Conservation (phyloP, 208 protist species). For the Trypanosoma boissoni region DNA sequence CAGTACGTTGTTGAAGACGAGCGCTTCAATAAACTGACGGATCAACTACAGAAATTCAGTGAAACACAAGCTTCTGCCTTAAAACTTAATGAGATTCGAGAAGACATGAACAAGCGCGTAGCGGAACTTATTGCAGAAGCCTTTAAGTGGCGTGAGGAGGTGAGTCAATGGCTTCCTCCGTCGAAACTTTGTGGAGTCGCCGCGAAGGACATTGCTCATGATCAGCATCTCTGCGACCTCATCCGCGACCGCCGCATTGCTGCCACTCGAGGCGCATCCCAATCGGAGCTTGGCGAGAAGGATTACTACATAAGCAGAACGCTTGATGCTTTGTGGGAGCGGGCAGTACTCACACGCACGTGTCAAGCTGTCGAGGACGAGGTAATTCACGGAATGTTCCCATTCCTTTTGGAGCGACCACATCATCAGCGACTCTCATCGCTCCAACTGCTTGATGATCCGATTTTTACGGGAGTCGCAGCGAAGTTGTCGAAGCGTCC, state of each 20-base stretch:
- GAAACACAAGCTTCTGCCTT: slow-evolving; percentile 15
- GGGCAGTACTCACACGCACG: slow-evolving; percentile 29
- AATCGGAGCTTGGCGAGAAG: background rate
- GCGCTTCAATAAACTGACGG: slow-evolving; percentile 29
- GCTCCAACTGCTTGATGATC: slow-evolving; percentile 47
- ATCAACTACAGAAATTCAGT: slow-evolving; percentile 23
- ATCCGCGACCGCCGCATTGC: slow-evolving; percentile 9
- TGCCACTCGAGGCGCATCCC: background rate
- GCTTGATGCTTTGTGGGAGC: slow-evolving; percentile 45
- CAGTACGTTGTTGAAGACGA: slow-evolving; percentile 51
- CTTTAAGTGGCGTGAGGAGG: slow-evolving; percentile 34
- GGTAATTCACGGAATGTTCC: slow-evolving; percentile 43
- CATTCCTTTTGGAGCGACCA: slow-evolving; percentile 31
- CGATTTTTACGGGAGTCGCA: slow-evolving; percentile 37
- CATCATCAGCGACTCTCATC: slow-evolving; percentile 40
- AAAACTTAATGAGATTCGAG: slow-evolving; percentile 20
- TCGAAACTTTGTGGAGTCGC: slow-evolving; percentile 29
- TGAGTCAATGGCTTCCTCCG: slow-evolving; percentile 26
- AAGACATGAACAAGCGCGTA: slow-evolving; percentile 26
- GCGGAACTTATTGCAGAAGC: slow-evolving; percentile 34
- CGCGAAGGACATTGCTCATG: slow-evolving; percentile 18
- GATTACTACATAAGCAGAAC: slow-evolving; percentile 23
- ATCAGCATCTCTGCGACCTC: slow-evolving; percentile 27
- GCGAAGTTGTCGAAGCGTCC: background rate
- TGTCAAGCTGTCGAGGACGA: slow-evolving; percentile 45